Conservation (phyloP, 108 stramenopile genomes). For the Pseudonitzschia multistriata region DNA sequence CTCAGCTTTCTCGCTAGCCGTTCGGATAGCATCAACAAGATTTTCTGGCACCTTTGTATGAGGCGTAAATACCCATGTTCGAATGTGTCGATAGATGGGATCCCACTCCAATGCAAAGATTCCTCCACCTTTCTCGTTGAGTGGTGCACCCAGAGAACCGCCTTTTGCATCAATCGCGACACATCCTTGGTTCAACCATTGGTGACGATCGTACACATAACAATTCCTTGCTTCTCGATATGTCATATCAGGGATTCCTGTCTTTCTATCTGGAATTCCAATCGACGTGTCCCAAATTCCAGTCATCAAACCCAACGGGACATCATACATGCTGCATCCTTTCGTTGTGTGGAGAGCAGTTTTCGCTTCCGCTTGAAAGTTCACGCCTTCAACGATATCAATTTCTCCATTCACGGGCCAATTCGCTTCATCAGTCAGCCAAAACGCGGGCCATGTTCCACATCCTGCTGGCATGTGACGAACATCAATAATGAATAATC, state of each 20-base stretch:
- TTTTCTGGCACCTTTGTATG: slow-evolving; percentile 74
- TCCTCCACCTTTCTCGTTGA: slow-evolving; percentile 87
- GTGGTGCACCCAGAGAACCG: slow-evolving; percentile 67
- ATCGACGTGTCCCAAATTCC: slow-evolving; percentile 82
- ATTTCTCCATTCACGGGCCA: slow-evolving; percentile 93
- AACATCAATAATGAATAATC: slow-evolving; percentile 82
- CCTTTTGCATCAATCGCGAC: slow-evolving; percentile 67
- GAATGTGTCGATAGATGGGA: slow-evolving; percentile 75
- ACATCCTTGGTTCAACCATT: slow-evolving; percentile 94
- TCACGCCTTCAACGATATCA: slow-evolving; percentile 89
- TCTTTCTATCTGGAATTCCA: slow-evolving; percentile 76
- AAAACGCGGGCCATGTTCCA: slow-evolving; percentile 89
- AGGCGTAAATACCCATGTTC: slow-evolving; percentile 87
- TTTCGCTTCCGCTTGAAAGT: slow-evolving; percentile 76
- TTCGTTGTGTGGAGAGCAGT: slow-evolving; percentile 80
- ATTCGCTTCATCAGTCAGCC: slow-evolving; percentile 86
- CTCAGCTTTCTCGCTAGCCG: slow-evolving; percentile 41
- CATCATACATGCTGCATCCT: slow-evolving; percentile 82
- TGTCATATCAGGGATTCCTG: slow-evolving; percentile 56
- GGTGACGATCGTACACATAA: slow-evolving; percentile 87
- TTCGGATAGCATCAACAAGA: slow-evolving; percentile 58
- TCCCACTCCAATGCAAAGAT: slow-evolving; percentile 89
- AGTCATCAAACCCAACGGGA: slow-evolving; percentile 63
- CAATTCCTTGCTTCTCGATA: slow-evolving; percentile 61
- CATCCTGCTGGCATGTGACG: slow-evolving; percentile 89